These are phyloP conservation scores for Teunomyces atbi DNA, from an alignment of 805 yeast genomes.

Conservation along the genomic window DNA sequence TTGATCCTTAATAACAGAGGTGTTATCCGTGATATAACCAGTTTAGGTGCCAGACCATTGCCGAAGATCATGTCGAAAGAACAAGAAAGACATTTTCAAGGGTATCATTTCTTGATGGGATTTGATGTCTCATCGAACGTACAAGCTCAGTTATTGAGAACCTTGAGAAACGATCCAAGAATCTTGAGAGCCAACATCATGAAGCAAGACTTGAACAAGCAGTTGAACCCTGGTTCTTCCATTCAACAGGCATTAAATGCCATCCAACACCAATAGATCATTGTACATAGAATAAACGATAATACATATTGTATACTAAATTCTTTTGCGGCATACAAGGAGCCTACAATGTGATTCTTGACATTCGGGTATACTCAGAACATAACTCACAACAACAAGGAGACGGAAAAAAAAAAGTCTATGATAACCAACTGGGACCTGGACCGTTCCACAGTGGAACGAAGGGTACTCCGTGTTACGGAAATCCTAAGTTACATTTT, in stretches of 20 bases:
- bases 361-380: no score
- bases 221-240: constrained; percentile 57
- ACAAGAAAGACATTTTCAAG: constrained; percentile 88
- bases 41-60: constrained; percentile 73
- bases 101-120: constrained; percentile 79
- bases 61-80: constrained; percentile 82
- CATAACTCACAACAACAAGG: no score
- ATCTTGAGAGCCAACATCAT: constrained; percentile 75
- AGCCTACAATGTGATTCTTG: no score
- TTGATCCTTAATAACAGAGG: constrained; percentile 87
- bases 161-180: constrained; percentile 85
- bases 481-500: no score
- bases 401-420: no score
- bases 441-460: no score
- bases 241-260: constrained; percentile 15
- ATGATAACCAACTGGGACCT: no score
- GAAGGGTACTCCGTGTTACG: no score
- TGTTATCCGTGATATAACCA: constrained; percentile 78
- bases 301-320: background rate
- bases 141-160: constrained; percentile 78
- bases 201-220: constrained; percentile 54
- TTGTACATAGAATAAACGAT: constrained; percentile 10
- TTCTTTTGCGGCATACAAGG: no score
- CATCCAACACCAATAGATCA: constrained; percentile 9
- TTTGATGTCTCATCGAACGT: constrained; percentile 87